Percentiles rank a stretch among this genome's conserved stretches.
Evolutionary conservation across 164 flowering plant genomes (phyloP).

Genomic region (Annona cherimola): DNA sequence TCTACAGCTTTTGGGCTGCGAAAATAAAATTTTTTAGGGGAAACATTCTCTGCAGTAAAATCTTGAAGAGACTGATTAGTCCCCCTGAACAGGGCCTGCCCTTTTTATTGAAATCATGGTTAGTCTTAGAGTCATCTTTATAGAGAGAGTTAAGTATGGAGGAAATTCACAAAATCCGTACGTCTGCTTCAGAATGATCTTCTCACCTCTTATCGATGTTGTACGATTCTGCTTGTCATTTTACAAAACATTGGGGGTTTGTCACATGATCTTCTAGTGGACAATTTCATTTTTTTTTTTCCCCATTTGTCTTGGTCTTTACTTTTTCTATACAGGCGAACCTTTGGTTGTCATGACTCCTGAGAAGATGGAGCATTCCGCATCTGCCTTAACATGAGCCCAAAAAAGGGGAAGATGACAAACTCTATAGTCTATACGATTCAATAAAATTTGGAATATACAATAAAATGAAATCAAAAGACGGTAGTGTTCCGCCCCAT

Average conservation of each 20-base stretch:
- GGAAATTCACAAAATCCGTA: background rate
- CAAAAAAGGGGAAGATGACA: no score
- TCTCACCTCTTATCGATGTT: background rate
- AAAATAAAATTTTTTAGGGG: background rate
- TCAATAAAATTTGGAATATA: no score
- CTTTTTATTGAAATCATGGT: conserved; percentile 1
- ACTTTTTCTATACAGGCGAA: no score
- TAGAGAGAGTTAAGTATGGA: background rate
- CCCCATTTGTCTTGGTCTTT: no score
- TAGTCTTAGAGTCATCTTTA: background rate
- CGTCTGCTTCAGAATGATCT: background rate
- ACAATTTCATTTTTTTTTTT: background rate
- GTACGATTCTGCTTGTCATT: background rate
- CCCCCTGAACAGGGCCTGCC: conserved; percentile 1
- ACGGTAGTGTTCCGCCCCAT: no score
- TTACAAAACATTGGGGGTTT: background rate
- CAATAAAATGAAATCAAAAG: no score
- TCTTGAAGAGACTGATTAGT: conserved; percentile 1
- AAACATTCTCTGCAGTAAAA: background rate
- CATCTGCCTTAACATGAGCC: no score
- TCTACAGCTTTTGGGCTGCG: background rate
- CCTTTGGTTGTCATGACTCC: no score
- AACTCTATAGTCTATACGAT: no score
- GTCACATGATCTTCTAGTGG: background rate
- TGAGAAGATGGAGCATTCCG: no score